phyloP scores from a whole-genome alignment of 345 rosid genomes.

The Brassica rapa region DNA sequence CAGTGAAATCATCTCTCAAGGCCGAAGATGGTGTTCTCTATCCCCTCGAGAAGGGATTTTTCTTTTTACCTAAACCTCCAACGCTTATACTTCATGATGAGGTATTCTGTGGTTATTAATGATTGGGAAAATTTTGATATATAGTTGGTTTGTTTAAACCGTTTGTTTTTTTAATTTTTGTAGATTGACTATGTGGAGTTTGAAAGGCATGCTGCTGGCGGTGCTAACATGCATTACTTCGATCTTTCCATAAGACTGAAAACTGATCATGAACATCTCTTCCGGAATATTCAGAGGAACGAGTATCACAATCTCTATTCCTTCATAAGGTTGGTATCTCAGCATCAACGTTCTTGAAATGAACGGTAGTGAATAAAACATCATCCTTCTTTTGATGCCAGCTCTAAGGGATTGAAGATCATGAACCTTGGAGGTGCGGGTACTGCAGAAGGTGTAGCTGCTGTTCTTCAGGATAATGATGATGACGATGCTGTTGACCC shows the following conservation, averaged over 20 bases:
- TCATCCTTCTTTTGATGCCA: conserved; percentile 46
- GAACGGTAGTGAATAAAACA: not conserved
- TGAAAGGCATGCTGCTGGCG: conserved; percentile 99
- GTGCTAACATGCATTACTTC: conserved; percentile 98
- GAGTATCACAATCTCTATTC: conserved; percentile 88
- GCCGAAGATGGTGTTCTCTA: conserved; percentile 97
- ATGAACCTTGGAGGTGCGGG: conserved; percentile 81
- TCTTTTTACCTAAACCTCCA: conserved; percentile 97
- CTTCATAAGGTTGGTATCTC: conserved; percentile 66
- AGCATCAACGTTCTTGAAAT: not conserved
- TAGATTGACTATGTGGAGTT: conserved; percentile 96
- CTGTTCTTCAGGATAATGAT: conserved; percentile 57
- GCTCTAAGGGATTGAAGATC: conserved; percentile 84
- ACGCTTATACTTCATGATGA: conserved; percentile 98
- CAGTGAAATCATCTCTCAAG: conserved; percentile 93
- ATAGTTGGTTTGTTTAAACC: not conserved
- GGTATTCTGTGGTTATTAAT: conserved; percentile 45
- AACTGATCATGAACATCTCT: conserved; percentile 98
- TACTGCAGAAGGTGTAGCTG: conserved; percentile 64
- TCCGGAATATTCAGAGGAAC: conserved; percentile 93
- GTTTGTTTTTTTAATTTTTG: not conserved
- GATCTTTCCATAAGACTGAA: conserved; percentile 90
- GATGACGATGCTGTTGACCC: conserved; percentile 94
- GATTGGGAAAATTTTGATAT: not conserved
- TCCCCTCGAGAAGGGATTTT: conserved; percentile 97